phyloP scores from a whole-genome alignment of 2,329 filamentous ascomycete genomes.

The Arachnomyces sp. region DNA sequence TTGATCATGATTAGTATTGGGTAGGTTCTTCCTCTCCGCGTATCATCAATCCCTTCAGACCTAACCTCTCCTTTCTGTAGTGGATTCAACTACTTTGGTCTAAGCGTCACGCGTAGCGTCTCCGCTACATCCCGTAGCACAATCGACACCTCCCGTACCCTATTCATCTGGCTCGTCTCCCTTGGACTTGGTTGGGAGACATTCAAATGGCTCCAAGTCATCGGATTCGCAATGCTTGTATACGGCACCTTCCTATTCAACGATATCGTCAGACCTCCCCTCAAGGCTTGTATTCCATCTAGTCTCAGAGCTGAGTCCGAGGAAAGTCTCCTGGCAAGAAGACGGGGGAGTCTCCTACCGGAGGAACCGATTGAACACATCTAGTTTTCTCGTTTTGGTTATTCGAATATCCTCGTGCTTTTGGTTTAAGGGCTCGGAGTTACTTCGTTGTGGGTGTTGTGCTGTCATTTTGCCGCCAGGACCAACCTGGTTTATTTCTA shows the following conservation, averaged over 20 bases:
- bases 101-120: conserved; percentile 82
- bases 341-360: conserved; percentile 54
- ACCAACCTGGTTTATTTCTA: no score
- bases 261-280: conserved; percentile 76
- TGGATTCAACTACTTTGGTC: conserved; percentile 97
- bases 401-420: neutral
- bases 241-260: conserved; percentile 98
- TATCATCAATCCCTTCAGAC: neutral
- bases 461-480: no score
- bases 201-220: conserved; percentile 94
- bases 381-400: conserved; percentile 14
- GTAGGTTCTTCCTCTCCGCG: conserved; percentile 43
- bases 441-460: neutral
- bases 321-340: neutral
- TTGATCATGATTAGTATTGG: conserved; percentile 97
- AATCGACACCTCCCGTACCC: conserved; percentile 92
- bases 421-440: neutral
- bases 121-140: conserved; percentile 90
- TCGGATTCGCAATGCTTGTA: conserved; percentile 79
- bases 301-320: conserved; percentile 33
- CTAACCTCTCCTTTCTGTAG: conserved; percentile 38
- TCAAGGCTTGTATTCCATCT: conserved; percentile 55
- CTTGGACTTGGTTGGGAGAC: conserved; percentile 90
- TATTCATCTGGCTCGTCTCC: conserved; percentile 97
- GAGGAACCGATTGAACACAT: conserved; percentile 77